Percentiles rank a stretch among this genome's conserved stretches.
Conservation (phyloP, 1,284 basidiomycete species). For the Pterulicium gracile region DNA sequence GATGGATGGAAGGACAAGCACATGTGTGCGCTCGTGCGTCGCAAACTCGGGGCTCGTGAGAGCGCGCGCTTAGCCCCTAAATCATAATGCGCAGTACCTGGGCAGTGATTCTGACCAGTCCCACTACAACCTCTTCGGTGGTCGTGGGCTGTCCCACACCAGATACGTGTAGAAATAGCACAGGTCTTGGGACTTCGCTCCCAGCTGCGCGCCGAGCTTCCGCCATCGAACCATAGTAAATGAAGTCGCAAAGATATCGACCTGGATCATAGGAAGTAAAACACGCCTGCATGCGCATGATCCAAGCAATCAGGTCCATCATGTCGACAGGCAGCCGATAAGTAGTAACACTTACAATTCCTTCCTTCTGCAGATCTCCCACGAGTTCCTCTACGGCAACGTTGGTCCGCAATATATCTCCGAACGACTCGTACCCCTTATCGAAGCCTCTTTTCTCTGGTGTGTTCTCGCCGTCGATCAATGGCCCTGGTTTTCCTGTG, state of each 20-base stretch:
- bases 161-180: background rate
- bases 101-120: background rate
- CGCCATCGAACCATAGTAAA: conserved; percentile 21
- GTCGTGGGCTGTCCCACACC: background rate
- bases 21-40: no score
- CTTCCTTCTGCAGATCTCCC: background rate
- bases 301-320: background rate
- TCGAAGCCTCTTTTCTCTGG: background rate
- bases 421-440: background rate
- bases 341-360: background rate
- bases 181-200: background rate
- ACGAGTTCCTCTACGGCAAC: background rate
- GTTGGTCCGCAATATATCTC: background rate
- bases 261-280: conserved; percentile 24
- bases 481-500: background rate
- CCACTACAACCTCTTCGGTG: background rate
- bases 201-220: conserved; percentile 13
- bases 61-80: no score
- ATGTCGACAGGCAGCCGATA: background rate
- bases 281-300: background rate
- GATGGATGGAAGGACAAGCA: no score
- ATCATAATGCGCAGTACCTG: no score
- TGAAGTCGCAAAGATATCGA: conserved; percentile 23
- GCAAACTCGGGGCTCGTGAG: no score
- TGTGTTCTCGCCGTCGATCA: background rate